Percentiles rank a stretch among this genome's conserved stretches.
Evolutionary conservation across 2,329 filamentous ascomycete species (phyloP).

Genomic region (Exserohilum turcica): DNA sequence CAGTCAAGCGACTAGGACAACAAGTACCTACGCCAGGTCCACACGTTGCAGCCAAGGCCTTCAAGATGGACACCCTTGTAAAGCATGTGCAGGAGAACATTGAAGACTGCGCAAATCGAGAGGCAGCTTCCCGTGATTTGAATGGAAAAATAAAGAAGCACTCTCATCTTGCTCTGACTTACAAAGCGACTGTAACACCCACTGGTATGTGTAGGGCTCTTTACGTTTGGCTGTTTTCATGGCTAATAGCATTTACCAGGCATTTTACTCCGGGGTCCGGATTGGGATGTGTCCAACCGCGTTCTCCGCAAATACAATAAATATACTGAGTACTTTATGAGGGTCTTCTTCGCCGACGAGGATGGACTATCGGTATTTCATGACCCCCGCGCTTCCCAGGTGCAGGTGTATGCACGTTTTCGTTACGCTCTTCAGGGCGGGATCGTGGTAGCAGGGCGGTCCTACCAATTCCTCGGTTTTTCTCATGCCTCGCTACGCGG

Average conservation of each 20-base stretch:
- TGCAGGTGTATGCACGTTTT: slow-evolving; percentile 56
- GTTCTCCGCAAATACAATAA: slow-evolving; percentile 35
- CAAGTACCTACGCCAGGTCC: slow-evolving; percentile 30
- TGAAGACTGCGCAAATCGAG: slow-evolving; percentile 43
- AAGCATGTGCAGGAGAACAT: slow-evolving; percentile 17
- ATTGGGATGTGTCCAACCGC: slow-evolving; percentile 62
- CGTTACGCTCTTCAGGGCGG: slow-evolving; percentile 62
- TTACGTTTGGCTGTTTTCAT: neutral
- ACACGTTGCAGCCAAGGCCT: slow-evolving; percentile 13
- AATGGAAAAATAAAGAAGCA: slow-evolving; percentile 58
- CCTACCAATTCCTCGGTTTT: slow-evolving; percentile 42
- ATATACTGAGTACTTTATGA: slow-evolving; percentile 43
- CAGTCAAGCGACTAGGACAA: slow-evolving; percentile 72
- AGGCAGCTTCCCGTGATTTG: slow-evolving; percentile 60
- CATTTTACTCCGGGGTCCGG: slow-evolving; percentile 53
- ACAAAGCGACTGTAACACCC: slow-evolving; percentile 59
- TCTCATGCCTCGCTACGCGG: slow-evolving; percentile 39
- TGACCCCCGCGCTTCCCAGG: slow-evolving; percentile 51
- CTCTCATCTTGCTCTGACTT: slow-evolving; percentile 52
- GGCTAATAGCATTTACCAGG: slow-evolving; percentile 6
- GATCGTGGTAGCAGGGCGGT: slow-evolving; percentile 51
- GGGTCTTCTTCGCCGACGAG: slow-evolving; percentile 77
- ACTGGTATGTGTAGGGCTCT: slow-evolving; percentile 31
- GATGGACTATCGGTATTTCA: slow-evolving; percentile 67
- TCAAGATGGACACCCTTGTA: slow-evolving; percentile 10